Conservation (phyloP, 805 yeast genomes). For the Candida xiaguanensis region DNA sequence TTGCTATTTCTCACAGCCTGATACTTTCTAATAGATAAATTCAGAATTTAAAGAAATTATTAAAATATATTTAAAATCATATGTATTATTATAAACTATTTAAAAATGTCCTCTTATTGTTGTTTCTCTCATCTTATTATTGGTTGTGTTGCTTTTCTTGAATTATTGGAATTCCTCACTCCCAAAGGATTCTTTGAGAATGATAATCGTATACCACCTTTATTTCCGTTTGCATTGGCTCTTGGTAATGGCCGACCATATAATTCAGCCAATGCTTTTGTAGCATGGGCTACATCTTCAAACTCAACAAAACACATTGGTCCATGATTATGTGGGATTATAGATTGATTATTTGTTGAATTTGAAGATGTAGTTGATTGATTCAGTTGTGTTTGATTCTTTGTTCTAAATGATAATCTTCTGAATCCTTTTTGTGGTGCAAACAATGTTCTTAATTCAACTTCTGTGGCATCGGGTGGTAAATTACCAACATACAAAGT, state of each 20-base stretch:
- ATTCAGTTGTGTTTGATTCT: slow-evolving; percentile 21
- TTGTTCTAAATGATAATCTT: slow-evolving; percentile 82
- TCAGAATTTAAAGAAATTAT: too few species aligned
- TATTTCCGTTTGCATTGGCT: slow-evolving; percentile 61
- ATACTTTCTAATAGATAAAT: too few species aligned
- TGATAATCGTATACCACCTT: slow-evolving; percentile 92
- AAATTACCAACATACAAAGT: slow-evolving; percentile 94
- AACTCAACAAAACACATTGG: slow-evolving; percentile 99
- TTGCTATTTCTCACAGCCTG: too few species aligned
- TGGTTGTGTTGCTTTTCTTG: slow-evolving; percentile 34
- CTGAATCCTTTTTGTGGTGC: slow-evolving; percentile 90
- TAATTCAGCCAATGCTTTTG: slow-evolving; percentile 87
- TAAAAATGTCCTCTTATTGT: too few species aligned
- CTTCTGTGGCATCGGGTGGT: slow-evolving; percentile 96
- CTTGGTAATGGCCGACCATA: slow-evolving; percentile 91
- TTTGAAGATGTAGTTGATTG: slow-evolving; percentile 18
- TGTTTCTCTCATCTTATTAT: slow-evolving; percentile 23
- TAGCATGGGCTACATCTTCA: slow-evolving; percentile 92
- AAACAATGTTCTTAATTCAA: slow-evolving; percentile 82
- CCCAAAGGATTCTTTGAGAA: slow-evolving; percentile 97
- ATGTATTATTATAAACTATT: too few species aligned
- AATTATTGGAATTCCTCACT: slow-evolving; percentile 70
- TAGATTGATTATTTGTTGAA: slow-evolving; percentile 14
- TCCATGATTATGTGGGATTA: slow-evolving; percentile 59
- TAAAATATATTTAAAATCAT: too few species aligned